These are phyloP conservation scores for Hymenoscyphus linearis DNA, from an alignment of 2,329 filamentous ascomycete genomes.

Conservation along the genomic window DNA sequence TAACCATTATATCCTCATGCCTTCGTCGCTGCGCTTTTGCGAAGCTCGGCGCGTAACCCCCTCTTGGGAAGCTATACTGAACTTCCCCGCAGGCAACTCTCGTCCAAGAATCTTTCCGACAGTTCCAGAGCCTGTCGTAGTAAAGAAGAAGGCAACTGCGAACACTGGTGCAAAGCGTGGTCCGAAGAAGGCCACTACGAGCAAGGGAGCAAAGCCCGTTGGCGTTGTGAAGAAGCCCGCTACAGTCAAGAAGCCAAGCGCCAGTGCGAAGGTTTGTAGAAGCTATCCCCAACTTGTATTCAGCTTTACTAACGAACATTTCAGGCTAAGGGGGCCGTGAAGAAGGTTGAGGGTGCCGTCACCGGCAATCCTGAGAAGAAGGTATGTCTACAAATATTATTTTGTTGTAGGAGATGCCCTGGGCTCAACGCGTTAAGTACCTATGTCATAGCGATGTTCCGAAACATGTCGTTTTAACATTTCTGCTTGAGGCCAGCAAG, in stretches of 20 bases:
- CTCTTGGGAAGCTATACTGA: slow-evolving; percentile 20
- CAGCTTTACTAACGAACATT: slow-evolving; percentile 13
- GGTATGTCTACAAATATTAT: slow-evolving; percentile 21
- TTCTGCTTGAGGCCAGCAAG: not conserved
- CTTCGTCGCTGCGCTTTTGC: slow-evolving; percentile 14
- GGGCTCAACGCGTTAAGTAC: slow-evolving; percentile 21
- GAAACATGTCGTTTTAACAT: slow-evolving; percentile 6
- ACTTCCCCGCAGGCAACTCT: slow-evolving; percentile 26
- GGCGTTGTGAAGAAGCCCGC: slow-evolving; percentile 31
- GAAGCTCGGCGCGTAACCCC: slow-evolving; percentile 22
- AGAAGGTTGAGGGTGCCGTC: slow-evolving; percentile 30
- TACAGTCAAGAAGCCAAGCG: slow-evolving; percentile 30
- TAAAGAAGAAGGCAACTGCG: slow-evolving; percentile 28
- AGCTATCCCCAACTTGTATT: slow-evolving; percentile 4
- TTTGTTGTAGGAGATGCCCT: slow-evolving; percentile 20
- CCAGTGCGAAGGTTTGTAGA: slow-evolving; percentile 26
- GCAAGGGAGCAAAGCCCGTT: no score
- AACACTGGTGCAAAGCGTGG: slow-evolving; percentile 29
- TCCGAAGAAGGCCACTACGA: slow-evolving; percentile 29
- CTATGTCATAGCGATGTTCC: slow-evolving; percentile 18
- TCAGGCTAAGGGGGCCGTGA: slow-evolving; percentile 30
- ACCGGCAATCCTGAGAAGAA: slow-evolving; percentile 36
- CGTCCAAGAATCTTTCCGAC: slow-evolving; percentile 27
- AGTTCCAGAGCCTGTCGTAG: slow-evolving; percentile 23
- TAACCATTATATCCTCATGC: slow-evolving; percentile 13